Evolutionary conservation across 306 rosid species (phyloP), one percentile per base, ranked within the genome.

Genomic region (Rosa persica): DNA sequence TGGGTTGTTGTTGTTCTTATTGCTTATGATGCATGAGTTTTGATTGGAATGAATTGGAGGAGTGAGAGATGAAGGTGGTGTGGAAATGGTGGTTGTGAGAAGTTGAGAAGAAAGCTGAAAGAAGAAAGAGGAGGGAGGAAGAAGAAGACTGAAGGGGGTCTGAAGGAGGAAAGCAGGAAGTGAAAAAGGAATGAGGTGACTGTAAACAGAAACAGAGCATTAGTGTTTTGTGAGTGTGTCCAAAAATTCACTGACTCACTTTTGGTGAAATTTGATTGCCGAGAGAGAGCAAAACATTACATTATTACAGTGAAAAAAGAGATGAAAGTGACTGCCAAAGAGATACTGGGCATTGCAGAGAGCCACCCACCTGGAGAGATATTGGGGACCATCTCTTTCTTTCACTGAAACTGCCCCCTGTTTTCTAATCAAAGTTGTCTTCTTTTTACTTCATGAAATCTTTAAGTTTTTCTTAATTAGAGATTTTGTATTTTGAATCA

Each of bases 141-240:
- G 64, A 23, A 16, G 55, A 46, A 16, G 55, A 16, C 58, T 34
- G n/a, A 77, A 60, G 79, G 88, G 65, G 82, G 85, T 7, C 66
- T 83, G 87, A 73, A 55, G 39, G 79, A 49, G 49, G 80, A 78
- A 51, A 52, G 78, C 40, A 84, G 89, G 78, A 84, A 87, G 16
- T 20, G 78, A 84, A 73, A 86, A 73, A 86, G 78, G 85, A 86
- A 83, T 81, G 78, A 84, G 80, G 83, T 13, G 77, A 62, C 5
- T 75, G 82, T 0, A 60, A 60, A n/a, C 61, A 54, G 61, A 77
- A 84, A 87, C 88, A 86, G 82, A 84, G 87, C 84, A 89, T 87
- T 74, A 78, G 83, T 2, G 17, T 52, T 38, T 48, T 36, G 8
- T 68, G 60, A 76, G 64, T 38, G 22, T 43, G 19, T 39, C n/a